These are phyloP conservation scores for Castanopsis chinensis DNA, from an alignment of 306 rosid species.

Conservation along the genomic window DNA sequence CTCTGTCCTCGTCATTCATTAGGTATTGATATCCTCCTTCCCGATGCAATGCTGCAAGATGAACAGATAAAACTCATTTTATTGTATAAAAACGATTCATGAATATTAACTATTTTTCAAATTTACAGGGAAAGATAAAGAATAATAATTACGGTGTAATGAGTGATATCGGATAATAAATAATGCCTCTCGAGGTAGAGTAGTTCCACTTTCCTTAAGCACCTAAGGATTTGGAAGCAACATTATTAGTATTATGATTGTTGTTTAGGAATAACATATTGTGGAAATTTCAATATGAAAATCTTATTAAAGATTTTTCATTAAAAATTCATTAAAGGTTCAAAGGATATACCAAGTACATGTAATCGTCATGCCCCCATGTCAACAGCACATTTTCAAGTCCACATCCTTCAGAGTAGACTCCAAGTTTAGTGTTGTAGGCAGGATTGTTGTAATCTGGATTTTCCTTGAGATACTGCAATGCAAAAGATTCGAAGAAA, in stretches of 20 bases:
- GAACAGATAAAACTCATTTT: neutral
- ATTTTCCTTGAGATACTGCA: slow-evolving; percentile 40
- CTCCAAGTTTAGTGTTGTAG: slow-evolving; percentile 34
- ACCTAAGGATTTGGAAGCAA: slow-evolving; percentile 17
- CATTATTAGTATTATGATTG: neutral
- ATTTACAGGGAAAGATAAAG: neutral
- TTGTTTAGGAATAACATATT: no score
- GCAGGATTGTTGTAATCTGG: slow-evolving; percentile 24
- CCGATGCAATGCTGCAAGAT: neutral
- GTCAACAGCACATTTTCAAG: slow-evolving; percentile 37
- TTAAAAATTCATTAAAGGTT: neutral
- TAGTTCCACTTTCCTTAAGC: slow-evolving; percentile 32
- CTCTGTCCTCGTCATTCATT: neutral
- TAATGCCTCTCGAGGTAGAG: slow-evolving; percentile 41
- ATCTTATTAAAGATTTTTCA: neutral
- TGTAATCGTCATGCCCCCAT: slow-evolving; percentile 57
- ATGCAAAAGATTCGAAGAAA: neutral
- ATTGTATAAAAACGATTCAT: neutral
- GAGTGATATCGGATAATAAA: slow-evolving; percentile 48
- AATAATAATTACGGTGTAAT: slow-evolving; percentile 28
- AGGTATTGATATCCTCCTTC: neutral
- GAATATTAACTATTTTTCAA: no score
- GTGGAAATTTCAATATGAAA: neutral
- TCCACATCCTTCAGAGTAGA: slow-evolving; percentile 39
- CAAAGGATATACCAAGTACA: slow-evolving; percentile 37